Conservation (phyloP, 1,284 basidiomycete species). For the Apiotrichum laibachii region DNA sequence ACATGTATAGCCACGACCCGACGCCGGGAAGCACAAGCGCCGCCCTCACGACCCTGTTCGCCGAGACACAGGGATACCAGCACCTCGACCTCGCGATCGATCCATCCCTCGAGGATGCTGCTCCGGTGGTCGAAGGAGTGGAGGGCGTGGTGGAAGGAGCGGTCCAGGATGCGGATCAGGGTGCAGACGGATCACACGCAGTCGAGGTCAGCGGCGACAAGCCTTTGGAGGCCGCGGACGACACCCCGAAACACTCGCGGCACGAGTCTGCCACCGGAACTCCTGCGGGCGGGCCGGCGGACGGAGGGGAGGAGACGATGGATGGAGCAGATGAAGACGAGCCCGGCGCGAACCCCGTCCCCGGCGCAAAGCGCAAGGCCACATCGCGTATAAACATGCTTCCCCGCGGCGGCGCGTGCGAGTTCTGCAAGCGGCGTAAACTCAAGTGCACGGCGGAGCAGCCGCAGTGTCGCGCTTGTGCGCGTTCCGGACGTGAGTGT, state of each 20-base stretch:
- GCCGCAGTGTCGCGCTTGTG: conserved; percentile 43
- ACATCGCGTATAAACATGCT: conserved; percentile 46
- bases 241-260: too few relatives aligned
- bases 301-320: neutral
- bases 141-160: too few relatives aligned
- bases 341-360: neutral
- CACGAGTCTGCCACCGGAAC: too few relatives aligned
- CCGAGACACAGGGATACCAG: conserved; percentile 6
- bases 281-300: too few relatives aligned
- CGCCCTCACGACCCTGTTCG: conserved; percentile 18
- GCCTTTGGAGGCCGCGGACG: too few relatives aligned
- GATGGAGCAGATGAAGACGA: neutral
- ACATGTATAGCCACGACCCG: neutral
- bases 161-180: too few relatives aligned
- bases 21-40: conserved; percentile 12
- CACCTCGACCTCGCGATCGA: conserved; percentile 10
- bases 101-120: neutral
- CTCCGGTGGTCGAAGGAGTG: too few relatives aligned
- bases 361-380: conserved; percentile 35
- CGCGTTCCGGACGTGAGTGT: conserved; percentile 39
- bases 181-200: too few relatives aligned
- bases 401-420: conserved; percentile 48
- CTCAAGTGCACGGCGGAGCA: conserved; percentile 47
- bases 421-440: conserved; percentile 52
- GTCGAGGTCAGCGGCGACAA: too few relatives aligned